phyloP scores from a whole-genome alignment of 192 early-diverging fungal genomes.

The Gryganskiella cystojenkinii region DNA sequence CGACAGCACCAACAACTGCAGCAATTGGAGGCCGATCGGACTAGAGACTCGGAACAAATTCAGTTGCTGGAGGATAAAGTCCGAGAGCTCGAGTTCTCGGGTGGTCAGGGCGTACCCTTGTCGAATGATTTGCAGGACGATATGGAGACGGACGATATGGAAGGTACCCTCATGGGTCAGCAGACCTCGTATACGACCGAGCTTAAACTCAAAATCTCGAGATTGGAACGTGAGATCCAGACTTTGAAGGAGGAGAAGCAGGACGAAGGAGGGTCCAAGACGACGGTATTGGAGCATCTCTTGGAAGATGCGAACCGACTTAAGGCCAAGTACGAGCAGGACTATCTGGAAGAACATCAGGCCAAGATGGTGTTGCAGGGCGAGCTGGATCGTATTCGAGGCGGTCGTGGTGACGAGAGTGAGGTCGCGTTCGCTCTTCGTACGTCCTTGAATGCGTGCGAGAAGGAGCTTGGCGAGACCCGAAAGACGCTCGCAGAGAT shows the following conservation, averaged over 20 bases:
- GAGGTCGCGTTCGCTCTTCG: slow-evolving; percentile 31
- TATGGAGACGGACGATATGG: slow-evolving; percentile 47
- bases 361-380: slow-evolving; percentile 58
- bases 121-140: slow-evolving; percentile 26
- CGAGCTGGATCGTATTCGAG: slow-evolving; percentile 45
- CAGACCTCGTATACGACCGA: slow-evolving; percentile 38
- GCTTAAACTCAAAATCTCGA: slow-evolving; percentile 31
- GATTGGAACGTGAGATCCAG: slow-evolving; percentile 42
- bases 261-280: slow-evolving; percentile 42
- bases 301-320: slow-evolving; percentile 69
- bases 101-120: slow-evolving; percentile 39
- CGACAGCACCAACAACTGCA: slow-evolving; percentile 71
- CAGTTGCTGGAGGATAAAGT: slow-evolving; percentile 81
- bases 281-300: slow-evolving; percentile 65
- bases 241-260: slow-evolving; percentile 46
- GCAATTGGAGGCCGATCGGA: slow-evolving; percentile 69
- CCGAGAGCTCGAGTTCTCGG: slow-evolving; percentile 82
- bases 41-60: slow-evolving; percentile 80
- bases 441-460: slow-evolving; percentile 27
- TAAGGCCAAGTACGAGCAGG: slow-evolving; percentile 70
- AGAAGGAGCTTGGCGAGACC: slow-evolving; percentile 48
- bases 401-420: slow-evolving; percentile 35
- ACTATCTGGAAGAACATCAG: slow-evolving; percentile 66
- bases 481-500: slow-evolving; percentile 39
- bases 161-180: slow-evolving; percentile 35